These are phyloP conservation scores for Xylaria sp. DNA, from an alignment of 2,329 filamentous ascomycete species.

Conservation along the genomic window DNA sequence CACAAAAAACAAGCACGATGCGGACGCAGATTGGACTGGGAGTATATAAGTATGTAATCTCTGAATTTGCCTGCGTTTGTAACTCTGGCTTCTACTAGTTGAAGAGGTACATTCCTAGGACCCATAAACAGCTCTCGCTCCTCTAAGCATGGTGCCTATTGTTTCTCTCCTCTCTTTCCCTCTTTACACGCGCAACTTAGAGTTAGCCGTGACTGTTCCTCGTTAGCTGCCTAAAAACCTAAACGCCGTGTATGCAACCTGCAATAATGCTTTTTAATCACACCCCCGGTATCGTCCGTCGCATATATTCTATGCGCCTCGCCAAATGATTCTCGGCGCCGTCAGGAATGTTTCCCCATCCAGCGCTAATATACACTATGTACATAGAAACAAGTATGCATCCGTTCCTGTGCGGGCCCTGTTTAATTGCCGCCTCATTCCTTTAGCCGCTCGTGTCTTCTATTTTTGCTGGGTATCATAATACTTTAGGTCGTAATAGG, in stretches of 20 bases:
- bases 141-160: slow-evolving; percentile 35
- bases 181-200: slow-evolving; percentile 32
- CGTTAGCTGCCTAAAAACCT: slow-evolving; percentile 38
- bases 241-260: slow-evolving; percentile 48
- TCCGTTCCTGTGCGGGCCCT: slow-evolving; percentile 34
- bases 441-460: slow-evolving; percentile 28
- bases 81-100: slow-evolving; percentile 26
- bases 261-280: slow-evolving; percentile 36
- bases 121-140: slow-evolving; percentile 30
- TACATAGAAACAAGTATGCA: slow-evolving; percentile 38
- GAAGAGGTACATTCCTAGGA: slow-evolving; percentile 37
- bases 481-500: slow-evolving; percentile 39
- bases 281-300: slow-evolving; percentile 25
- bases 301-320: slow-evolving; percentile 25
- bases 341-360: slow-evolving; percentile 6
- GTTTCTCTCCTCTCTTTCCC: slow-evolving; percentile 30
- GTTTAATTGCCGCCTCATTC: slow-evolving; percentile 33
- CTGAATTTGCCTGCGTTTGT: slow-evolving; percentile 26
- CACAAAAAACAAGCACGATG: neutral
- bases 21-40: slow-evolving; percentile 1
- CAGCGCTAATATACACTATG: slow-evolving; percentile 41
- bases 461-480: slow-evolving; percentile 41
- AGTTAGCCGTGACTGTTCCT: slow-evolving; percentile 31
- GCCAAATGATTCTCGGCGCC: slow-evolving; percentile 21
- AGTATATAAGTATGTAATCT: slow-evolving; percentile 21